phyloP scores from a whole-genome alignment of 352 stramenopile species.

The Phytophthora megakarya region DNA sequence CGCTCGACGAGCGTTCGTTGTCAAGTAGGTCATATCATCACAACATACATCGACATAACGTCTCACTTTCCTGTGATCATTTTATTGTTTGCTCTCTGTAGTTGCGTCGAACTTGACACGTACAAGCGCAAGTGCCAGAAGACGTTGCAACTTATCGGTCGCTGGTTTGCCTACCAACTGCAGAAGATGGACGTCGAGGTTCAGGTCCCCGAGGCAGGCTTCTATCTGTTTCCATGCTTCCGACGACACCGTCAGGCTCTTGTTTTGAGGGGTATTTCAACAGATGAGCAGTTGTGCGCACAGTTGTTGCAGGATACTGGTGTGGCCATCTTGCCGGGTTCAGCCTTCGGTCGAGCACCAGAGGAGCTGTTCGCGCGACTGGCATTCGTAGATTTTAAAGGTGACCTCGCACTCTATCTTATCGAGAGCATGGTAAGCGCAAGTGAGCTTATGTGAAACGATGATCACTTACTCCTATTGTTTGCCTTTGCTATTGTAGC shows the following conservation, averaged over 20 bases:
- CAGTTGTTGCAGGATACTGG: constrained; percentile 83
- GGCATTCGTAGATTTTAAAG: constrained; percentile 90
- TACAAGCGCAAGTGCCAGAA: constrained; percentile 88
- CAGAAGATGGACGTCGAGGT: constrained; percentile 86
- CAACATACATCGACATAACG: constrained; percentile 11
- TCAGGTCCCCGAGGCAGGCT: constrained; percentile 74
- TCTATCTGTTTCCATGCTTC: constrained; percentile 89
- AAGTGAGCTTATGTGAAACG: constrained; percentile 8
- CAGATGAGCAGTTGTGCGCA: constrained; percentile 76
- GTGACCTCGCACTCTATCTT: constrained; percentile 84
- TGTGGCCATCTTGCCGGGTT: constrained; percentile 85
- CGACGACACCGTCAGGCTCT: constrained; percentile 70
- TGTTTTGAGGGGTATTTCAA: constrained; percentile 62
- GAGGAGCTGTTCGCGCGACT: constrained; percentile 82
- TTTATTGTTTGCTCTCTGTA: constrained; percentile 31
- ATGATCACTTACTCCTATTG: constrained; percentile 7
- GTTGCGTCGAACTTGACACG: constrained; percentile 70
- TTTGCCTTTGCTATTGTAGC: constrained; percentile 34
- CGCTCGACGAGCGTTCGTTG: constrained; percentile 76
- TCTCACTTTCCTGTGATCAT: constrained; percentile 21
- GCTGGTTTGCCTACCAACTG: constrained; percentile 85
- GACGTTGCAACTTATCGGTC: constrained; percentile 80
- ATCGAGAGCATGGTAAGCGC: constrained; percentile 84
- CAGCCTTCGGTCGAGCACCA: constrained; percentile 76
- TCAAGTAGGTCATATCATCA: constrained; percentile 49